Evolutionary conservation across 768 basidiomycete genomes (phyloP).

Genomic region (Suillus americanus): DNA sequence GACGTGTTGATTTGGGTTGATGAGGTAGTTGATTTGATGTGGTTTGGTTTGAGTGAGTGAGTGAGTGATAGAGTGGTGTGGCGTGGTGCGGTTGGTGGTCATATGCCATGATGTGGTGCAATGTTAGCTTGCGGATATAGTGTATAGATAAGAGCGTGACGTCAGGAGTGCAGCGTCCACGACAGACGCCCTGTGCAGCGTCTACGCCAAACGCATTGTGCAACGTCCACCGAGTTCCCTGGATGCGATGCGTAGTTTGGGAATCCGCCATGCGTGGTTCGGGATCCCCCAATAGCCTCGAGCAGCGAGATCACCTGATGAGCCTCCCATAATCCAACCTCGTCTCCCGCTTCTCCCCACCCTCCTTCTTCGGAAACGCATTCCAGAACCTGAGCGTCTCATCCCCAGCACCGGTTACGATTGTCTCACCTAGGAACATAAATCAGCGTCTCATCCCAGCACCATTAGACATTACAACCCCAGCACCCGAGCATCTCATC

Average conservation of each 20-base stretch:
- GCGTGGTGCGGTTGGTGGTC: not conserved
- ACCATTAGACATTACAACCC: not conserved
- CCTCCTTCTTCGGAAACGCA: slow-evolving; percentile 82
- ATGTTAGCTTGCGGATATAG: slow-evolving; percentile 1
- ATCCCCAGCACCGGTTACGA: slow-evolving; percentile 97
- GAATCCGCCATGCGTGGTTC: not conserved
- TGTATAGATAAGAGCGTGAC: not conserved
- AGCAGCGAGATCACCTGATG: slow-evolving; percentile 40
- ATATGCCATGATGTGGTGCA: slow-evolving; percentile 2
- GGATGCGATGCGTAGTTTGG: not conserved
- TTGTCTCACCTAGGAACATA: slow-evolving; percentile 58
- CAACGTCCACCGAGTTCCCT: not conserved
- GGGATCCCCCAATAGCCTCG: not conserved
- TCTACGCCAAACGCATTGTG: not conserved
- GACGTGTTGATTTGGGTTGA: not conserved
- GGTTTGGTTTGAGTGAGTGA: not conserved
- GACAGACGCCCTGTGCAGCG: not conserved
- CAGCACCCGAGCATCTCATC: not conserved
- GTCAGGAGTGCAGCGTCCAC: not conserved
- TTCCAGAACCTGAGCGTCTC: slow-evolving; percentile 98
- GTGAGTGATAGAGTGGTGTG: not conserved
- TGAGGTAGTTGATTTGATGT: not conserved
- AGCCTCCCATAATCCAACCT: slow-evolving; percentile 47
- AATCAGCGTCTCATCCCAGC: not conserved
- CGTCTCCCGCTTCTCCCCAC: slow-evolving; percentile 37